Evolutionary conservation across 192 early-diverging fungal genomes (phyloP).

Genomic region (Rhizophagus sp.): DNA sequence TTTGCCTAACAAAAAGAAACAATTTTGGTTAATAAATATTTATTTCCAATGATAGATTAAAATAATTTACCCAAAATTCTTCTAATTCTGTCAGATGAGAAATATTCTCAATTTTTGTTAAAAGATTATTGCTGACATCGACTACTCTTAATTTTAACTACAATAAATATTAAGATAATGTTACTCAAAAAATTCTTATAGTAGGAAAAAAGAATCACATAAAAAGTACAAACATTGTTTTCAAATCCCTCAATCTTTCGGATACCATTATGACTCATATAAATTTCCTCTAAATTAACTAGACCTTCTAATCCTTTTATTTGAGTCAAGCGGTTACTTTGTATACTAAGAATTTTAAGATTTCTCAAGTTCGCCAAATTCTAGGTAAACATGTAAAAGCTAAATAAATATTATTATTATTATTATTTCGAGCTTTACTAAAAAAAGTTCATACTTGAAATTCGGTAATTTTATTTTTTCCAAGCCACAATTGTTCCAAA

Average conservation of each 20-base stretch:
- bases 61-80: slow-evolving; percentile 85
- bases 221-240: slow-evolving; percentile 54
- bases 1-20: slow-evolving; percentile 52
- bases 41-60: no score
- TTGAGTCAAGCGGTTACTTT: slow-evolving; percentile 84
- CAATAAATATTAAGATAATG: not conserved
- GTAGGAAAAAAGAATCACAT: not conserved
- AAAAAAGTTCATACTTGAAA: slow-evolving; percentile 58
- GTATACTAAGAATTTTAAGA: slow-evolving; percentile 71
- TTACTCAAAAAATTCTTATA: not conserved
- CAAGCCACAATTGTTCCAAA: slow-evolving; percentile 90
- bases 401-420: no score
- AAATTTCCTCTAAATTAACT: slow-evolving; percentile 82
- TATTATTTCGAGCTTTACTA: no score
- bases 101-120: slow-evolving; percentile 74
- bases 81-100: slow-evolving; percentile 67
- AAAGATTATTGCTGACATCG: slow-evolving; percentile 85
- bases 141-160: slow-evolving; percentile 45
- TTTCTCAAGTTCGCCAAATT: slow-evolving; percentile 63
- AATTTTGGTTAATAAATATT: slow-evolving; percentile 13
- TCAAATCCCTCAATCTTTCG: slow-evolving; percentile 76
- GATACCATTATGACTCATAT: slow-evolving; percentile 92
- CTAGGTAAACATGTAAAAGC: slow-evolving; percentile 29
- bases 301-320: slow-evolving; percentile 76
- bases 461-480: slow-evolving; percentile 94